Conservation (phyloP, 331 rosid species). For the Malus hybrid region DNA sequence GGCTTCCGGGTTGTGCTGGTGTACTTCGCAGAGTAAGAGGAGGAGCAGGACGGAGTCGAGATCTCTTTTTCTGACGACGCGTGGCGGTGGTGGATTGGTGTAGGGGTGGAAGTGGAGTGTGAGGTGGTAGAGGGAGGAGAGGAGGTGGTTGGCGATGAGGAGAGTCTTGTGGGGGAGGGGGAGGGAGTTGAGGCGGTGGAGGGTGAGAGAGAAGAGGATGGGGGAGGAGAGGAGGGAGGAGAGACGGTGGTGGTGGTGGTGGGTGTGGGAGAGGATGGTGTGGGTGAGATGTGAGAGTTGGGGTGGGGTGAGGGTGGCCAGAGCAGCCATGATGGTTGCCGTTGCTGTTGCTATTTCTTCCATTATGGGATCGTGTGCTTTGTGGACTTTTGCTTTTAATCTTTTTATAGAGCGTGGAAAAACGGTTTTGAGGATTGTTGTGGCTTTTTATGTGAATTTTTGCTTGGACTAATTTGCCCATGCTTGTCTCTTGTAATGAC, state of each 20-base stretch:
- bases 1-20: conserved; percentile 45
- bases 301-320: conserved; percentile 54
- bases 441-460: conserved; percentile 29
- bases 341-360: conserved; percentile 22
- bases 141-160: conserved; percentile 70
- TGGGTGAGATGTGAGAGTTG: conserved; percentile 54
- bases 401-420: not conserved
- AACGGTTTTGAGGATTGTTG: not conserved
- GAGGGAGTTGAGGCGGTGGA: conserved; percentile 60
- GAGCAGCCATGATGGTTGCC: conserved; percentile 51
- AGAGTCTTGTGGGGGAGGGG: conserved; percentile 56
- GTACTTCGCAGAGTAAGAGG: conserved; percentile 69
- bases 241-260: conserved; percentile 57
- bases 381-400: conserved; percentile 6
- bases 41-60: conserved; percentile 63
- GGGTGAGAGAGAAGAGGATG: conserved; percentile 52
- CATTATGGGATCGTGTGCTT: conserved; percentile 64
- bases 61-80: conserved; percentile 32
- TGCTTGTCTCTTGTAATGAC: conserved; percentile 6
- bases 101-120: conserved; percentile 33
- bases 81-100: conserved; percentile 8
- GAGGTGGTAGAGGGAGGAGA: conserved; percentile 62
- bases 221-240: conserved; percentile 62
- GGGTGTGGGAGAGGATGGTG: conserved; percentile 43
- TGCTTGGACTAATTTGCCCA: conserved; percentile 3